Percentiles rank a stretch among this genome's conserved stretches.
These are phyloP conservation scores for Akanthomyces lecanii DNA, from an alignment of 2,329 filamentous ascomycete genomes.

Conservation along the genomic window DNA sequence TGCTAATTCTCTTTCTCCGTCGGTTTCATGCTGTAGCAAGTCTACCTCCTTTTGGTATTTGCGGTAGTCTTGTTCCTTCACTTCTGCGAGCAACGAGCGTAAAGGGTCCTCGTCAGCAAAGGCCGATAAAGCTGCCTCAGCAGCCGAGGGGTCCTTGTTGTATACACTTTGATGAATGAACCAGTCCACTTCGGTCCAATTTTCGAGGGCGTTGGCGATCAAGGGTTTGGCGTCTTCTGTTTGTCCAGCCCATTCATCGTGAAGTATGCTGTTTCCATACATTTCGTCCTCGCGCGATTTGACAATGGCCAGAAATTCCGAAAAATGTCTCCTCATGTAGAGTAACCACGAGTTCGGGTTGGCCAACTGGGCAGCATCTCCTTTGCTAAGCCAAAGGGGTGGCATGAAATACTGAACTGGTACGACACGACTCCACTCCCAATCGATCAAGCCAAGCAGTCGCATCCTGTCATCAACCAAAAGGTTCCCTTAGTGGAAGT, in stretches of 20 bases:
- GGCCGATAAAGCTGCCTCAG: not conserved
- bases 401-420: constrained; percentile 19
- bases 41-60: not conserved
- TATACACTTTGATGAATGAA: not conserved
- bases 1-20: too few species aligned
- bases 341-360: not conserved
- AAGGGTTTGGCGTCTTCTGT: not conserved
- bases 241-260: not conserved
- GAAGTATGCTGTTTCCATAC: not conserved
- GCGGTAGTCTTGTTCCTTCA: not conserved
- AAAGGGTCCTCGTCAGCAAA: not conserved
- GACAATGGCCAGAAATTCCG: not conserved
- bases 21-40: not conserved
- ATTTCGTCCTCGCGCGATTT: not conserved
- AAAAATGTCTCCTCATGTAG: not conserved
- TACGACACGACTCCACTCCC: constrained; percentile 22
- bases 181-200: constrained; percentile 1
- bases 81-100: not conserved
- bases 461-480: constrained; percentile 17
- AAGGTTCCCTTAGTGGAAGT: constrained; percentile 17
- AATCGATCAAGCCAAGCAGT: constrained; percentile 17
- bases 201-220: not conserved
- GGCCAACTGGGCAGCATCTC: not conserved
- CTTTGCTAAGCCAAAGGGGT: constrained; percentile 16
- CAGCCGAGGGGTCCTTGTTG: not conserved